These are phyloP conservation scores for Diutina sp. DNA, from an alignment of 1,139 yeast genomes.

Conservation along the genomic window DNA sequence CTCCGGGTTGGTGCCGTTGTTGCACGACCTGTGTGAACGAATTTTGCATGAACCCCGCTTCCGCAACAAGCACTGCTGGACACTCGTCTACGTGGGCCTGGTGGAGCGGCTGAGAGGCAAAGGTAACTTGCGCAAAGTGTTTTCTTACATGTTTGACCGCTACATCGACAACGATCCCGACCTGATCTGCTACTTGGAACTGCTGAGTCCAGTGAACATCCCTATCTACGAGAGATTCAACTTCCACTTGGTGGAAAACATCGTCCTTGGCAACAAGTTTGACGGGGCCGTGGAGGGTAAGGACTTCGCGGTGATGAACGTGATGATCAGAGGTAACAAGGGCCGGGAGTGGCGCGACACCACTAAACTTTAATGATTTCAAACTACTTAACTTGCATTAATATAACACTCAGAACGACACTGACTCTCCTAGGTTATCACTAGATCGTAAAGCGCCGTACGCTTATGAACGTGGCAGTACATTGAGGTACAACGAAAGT, in stretches of 20 bases:
- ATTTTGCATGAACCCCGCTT: conserved; percentile 24
- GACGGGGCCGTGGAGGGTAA: conserved; percentile 16
- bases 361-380: background rate
- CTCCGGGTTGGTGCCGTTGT: conserved; percentile 38
- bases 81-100: conserved; percentile 53
- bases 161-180: conserved; percentile 33
- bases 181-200: conserved; percentile 42
- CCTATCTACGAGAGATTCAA: conserved; percentile 51
- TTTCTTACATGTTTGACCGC: conserved; percentile 40
- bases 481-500: too few species aligned
- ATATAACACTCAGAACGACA: too few species aligned
- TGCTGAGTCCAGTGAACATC: conserved; percentile 37
- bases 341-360: conserved; percentile 23
- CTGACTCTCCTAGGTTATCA: too few species aligned
- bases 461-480: too few species aligned
- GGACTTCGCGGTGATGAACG: conserved; percentile 43
- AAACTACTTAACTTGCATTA: background rate
- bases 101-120: conserved; percentile 49
- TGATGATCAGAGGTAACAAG: conserved; percentile 38
- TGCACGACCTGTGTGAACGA: conserved; percentile 37
- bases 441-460: too few species aligned
- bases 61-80: conserved; percentile 30
- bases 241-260: conserved; percentile 36
- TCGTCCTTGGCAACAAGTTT: conserved; percentile 31
- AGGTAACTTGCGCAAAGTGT: conserved; percentile 48